Evolutionary conservation across 768 basidiomycete species (phyloP).

Genomic region (Tylopilus vinaceipallidus): DNA sequence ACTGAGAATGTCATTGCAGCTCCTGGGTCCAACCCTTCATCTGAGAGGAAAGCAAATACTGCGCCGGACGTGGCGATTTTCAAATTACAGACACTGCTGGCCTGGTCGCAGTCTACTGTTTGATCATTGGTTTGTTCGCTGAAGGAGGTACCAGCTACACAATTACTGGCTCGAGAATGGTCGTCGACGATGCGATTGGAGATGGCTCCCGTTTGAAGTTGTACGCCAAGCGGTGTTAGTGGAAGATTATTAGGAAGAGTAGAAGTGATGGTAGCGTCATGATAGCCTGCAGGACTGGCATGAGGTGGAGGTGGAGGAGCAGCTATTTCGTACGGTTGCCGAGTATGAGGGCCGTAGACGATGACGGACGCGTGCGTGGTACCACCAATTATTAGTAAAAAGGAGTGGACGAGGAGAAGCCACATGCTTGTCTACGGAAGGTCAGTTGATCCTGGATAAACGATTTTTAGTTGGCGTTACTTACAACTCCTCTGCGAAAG

Average conservation of each 20-base stretch:
- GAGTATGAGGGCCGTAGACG: conserved; percentile 26
- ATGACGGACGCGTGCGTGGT: conserved; percentile 11
- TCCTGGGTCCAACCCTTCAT: conserved; percentile 33
- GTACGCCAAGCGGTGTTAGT: conserved; percentile 41
- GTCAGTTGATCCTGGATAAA: neutral
- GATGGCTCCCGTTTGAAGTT: conserved; percentile 34
- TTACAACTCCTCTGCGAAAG: conserved; percentile 22
- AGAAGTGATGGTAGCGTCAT: conserved; percentile 49
- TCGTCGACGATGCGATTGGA: conserved; percentile 59
- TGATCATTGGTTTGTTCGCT: conserved; percentile 53
- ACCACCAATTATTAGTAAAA: conserved; percentile 13
- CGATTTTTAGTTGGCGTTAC: neutral
- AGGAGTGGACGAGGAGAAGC: conserved; percentile 25
- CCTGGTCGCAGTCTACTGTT: conserved; percentile 58
- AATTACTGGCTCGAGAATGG: conserved; percentile 49
- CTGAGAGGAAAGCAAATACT: conserved; percentile 70
- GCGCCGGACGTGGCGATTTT: conserved; percentile 69
- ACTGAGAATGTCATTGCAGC: conserved; percentile 52
- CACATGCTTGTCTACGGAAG: conserved; percentile 12
- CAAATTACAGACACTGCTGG: conserved; percentile 53
- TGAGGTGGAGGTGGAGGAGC: conserved; percentile 41
- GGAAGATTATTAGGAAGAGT: conserved; percentile 45
- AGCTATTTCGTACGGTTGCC: conserved; percentile 25
- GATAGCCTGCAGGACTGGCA: conserved; percentile 50
- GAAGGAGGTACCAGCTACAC: conserved; percentile 49